A percentile compares a stretch with the other conserved stretches of the same genome.
Conservation (phyloP, 2,329 filamentous ascomycete genomes). For the Diaporthe eres region DNA sequence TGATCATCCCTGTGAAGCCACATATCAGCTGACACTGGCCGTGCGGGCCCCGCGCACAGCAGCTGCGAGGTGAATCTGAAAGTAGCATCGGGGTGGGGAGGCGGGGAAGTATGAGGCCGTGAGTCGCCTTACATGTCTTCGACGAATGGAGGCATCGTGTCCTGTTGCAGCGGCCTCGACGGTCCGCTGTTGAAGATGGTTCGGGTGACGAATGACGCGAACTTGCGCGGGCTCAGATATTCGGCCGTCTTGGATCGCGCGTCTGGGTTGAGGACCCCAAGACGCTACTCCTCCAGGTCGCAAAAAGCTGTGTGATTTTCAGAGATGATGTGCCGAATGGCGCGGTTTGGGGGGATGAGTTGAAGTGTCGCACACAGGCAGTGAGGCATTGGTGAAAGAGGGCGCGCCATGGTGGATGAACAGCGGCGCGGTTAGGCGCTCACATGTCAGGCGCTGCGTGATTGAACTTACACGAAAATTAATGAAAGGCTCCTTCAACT, state of each 20-base stretch:
- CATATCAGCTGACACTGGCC: constrained; percentile 8
- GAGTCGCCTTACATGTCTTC: constrained; percentile 37
- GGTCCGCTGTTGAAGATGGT: constrained; percentile 27
- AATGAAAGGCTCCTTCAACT: not conserved
- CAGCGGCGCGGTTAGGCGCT: not conserved
- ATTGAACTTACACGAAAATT: constrained; percentile 6
- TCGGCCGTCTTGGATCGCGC: constrained; percentile 38
- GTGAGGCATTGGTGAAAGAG: not conserved
- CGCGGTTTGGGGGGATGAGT: not conserved
- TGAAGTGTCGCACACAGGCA: not conserved
- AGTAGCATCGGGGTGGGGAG: not conserved
- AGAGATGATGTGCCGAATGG: constrained; percentile 15
- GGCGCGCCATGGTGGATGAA: not conserved
- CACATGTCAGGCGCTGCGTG: not conserved
- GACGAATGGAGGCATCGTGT: constrained; percentile 38
- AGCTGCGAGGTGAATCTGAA: not conserved
- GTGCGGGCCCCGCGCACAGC: not conserved
- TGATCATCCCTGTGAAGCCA: constrained; percentile 18
- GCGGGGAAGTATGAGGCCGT: not conserved
- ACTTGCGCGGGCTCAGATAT: constrained; percentile 37
- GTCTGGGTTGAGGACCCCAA: constrained; percentile 34
- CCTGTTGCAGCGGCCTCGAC: constrained; percentile 6
- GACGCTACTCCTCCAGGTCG: constrained; percentile 30
- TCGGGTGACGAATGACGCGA: constrained; percentile 36
- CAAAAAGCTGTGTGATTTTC: constrained; percentile 31